Base-by-base conservation (phyloP, 768 basidiomycete species). In the Psilocybe cubensis region DNA sequence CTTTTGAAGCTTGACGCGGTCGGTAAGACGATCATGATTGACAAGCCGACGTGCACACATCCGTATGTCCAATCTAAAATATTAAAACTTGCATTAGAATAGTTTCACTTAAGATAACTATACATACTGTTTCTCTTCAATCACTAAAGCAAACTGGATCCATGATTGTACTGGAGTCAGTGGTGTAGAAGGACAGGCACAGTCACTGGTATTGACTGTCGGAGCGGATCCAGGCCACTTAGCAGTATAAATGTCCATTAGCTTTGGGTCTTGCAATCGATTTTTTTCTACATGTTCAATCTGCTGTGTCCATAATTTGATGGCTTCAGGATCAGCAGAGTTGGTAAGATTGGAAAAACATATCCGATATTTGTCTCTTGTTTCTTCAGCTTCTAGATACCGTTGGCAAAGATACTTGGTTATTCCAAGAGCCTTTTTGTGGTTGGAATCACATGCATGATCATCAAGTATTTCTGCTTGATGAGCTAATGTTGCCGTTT, bases 381-480 rank as follows among this genome's bases (percentile, higher is more conserved):
- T 3, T n/a, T 3, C 11, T 4, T 8, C 3, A n/a, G 33, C 10
- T 31, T 58, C 17, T 11, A 20, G 18, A 25, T 55, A 17, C 7
- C 20, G 14, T 11, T 29, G 25, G 47, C 57, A 21, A 52, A 60
- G 23, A 48, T 53, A 48, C 2, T 41, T 28, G 38, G 41, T 44
- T 10, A 68, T 70, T 0, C 38, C 46, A 1, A 65, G 18, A 20
- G 60, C 23, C 41, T 70, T 68, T 43, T 65, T 70, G 27, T 63
- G 63, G 53, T 71, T 70, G 4, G 61, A 62, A 48, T 68, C 64
- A 48, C 44, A 57, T 28, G 66, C 66, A 44, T 69, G 66, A 57
- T 69, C 63, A 49, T 70, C 65, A 2, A 70, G 44, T 2, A 63
- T 56, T 44, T 71, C 63, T 3, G 47, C 51, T 2, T 59, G 41